Base-by-base conservation (phyloP, 2,329 filamentous ascomycete genomes). In the Colletotrichum destructivum region DNA sequence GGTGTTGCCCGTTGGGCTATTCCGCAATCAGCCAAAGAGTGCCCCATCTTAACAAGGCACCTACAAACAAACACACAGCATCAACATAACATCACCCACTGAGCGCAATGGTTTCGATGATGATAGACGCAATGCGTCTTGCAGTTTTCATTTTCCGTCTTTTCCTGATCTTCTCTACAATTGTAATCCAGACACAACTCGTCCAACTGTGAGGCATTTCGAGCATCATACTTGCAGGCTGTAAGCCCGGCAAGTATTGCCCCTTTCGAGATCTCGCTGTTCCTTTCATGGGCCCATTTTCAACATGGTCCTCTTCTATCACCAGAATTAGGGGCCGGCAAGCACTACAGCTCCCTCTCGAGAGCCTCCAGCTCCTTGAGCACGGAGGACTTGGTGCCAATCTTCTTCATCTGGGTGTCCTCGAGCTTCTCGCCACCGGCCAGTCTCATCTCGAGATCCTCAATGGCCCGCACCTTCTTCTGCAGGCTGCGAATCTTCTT, bases 321-420 rank as follows among this genome's bases (percentile, higher is more conserved):
- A 4, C 11, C n/a, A 18, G 42, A 38, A 21, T 26, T 4, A 18
- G 35, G 38, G 13, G 13, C 57, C 35, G 13, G 31, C 15, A n/a
- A 26, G 60, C 49, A 72, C 61, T 61, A 56, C 21, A 66, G 66
- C 46, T 71, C 66, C 61, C 54, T 73, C 68, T 73, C 85, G 65
- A 95, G 80, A 9, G 82, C 84, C 57, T 93, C 89, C 71, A 99
- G 85, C 84, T 99, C 96, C 83, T 93, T 94, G 73, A 95, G 87
- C 70, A 99, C 96, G 18, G 89, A 84, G 60, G 91, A 86, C 85
- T 98, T 97, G 26, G 95, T 98, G 67, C 90, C 89, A 77, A 99
- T 99, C 89, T 99, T 99, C 88, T 98, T 97, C 83, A 99, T 91
- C 85, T 99, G 96, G 42, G 96, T 99, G 79, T 98, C 96, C 85